A percentile compares a stretch with the other conserved stretches of the same genome.
These are phyloP conservation scores for Heliamphora exappendiculata DNA, from an alignment of 148 eudicot species.

Conservation along the genomic window DNA sequence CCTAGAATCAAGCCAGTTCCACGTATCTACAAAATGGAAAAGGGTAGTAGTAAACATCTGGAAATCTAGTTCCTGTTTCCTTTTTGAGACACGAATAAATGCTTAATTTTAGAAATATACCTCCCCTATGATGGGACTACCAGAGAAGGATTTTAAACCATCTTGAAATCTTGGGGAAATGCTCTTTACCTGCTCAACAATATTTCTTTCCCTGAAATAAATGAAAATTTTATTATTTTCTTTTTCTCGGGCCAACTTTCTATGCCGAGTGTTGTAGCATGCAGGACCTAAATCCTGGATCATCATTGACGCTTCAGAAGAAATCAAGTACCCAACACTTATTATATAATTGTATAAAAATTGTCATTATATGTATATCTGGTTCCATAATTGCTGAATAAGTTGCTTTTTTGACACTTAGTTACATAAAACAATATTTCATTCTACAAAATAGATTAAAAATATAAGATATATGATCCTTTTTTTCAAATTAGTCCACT, in stretches of 20 bases:
- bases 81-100: neutral
- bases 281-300: neutral
- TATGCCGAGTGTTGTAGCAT: neutral
- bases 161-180: conserved; percentile 86
- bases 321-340: too few species aligned
- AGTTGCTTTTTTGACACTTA: too few species aligned
- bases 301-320: neutral
- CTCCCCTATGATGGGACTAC: conserved; percentile 95
- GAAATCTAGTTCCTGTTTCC: neutral
- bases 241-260: neutral
- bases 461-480: too few species aligned
- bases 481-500: too few species aligned
- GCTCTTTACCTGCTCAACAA: conserved; percentile 53
- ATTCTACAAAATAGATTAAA: too few species aligned
- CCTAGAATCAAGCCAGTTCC: conserved; percentile 89
- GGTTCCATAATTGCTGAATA: too few species aligned
- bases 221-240: neutral
- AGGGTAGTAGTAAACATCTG: conserved; percentile 1
- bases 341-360: too few species aligned
- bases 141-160: conserved; percentile 65
- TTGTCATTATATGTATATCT: too few species aligned
- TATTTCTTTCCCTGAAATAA: conserved; percentile 73
- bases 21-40: conserved; percentile 44
- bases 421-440: too few species aligned
- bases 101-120: conserved; percentile 26